A percentile compares a stretch with the other conserved stretches of the same genome.
Conservation (phyloP, 1,284 basidiomycete species). For the Malassezia yamatoensis region DNA sequence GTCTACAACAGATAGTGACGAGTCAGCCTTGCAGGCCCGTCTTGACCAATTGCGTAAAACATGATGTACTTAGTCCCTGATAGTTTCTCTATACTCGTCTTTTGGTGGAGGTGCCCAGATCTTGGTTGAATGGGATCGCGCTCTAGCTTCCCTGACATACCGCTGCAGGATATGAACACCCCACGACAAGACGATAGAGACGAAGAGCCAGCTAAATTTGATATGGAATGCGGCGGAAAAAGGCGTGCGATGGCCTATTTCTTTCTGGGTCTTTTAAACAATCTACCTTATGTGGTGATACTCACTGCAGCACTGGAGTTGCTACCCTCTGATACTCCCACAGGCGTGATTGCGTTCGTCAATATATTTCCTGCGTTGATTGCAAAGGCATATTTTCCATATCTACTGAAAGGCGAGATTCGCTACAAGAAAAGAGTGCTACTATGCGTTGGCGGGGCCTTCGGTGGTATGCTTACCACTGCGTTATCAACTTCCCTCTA, state of each 20-base stretch:
- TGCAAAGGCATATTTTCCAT: slow-evolving; percentile 88
- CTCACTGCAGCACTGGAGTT: slow-evolving; percentile 89
- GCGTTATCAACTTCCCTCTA: slow-evolving; percentile 62
- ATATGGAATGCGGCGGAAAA: too few species aligned
- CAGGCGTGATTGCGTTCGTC: slow-evolving; percentile 73
- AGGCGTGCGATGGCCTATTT: slow-evolving; percentile 33
- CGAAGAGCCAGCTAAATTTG: background rate
- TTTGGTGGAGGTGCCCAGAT: background rate
- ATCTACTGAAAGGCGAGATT: slow-evolving; percentile 49
- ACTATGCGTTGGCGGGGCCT: slow-evolving; percentile 49
- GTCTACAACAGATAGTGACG: slow-evolving; percentile 23
- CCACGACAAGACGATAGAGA: background rate
- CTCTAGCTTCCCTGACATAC: background rate
- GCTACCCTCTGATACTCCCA: slow-evolving; percentile 57
- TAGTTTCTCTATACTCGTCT: background rate
- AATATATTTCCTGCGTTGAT: slow-evolving; percentile 50
- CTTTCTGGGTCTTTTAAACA: slow-evolving; percentile 49
- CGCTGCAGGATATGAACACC: background rate
- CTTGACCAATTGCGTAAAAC: slow-evolving; percentile 35
- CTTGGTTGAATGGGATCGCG: background rate
- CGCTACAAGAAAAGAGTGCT: slow-evolving; percentile 28
- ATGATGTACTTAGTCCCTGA: background rate
- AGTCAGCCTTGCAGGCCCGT: slow-evolving; percentile 42
- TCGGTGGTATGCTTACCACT: slow-evolving; percentile 52
- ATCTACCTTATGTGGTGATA: slow-evolving; percentile 71